A percentile compares a stretch with the other conserved stretches of the same genome.
Evolutionary conservation across 495 filamentous ascomycete genomes (phyloP).

Genomic region (Aspergillus sclerotiicarbonarius): DNA sequence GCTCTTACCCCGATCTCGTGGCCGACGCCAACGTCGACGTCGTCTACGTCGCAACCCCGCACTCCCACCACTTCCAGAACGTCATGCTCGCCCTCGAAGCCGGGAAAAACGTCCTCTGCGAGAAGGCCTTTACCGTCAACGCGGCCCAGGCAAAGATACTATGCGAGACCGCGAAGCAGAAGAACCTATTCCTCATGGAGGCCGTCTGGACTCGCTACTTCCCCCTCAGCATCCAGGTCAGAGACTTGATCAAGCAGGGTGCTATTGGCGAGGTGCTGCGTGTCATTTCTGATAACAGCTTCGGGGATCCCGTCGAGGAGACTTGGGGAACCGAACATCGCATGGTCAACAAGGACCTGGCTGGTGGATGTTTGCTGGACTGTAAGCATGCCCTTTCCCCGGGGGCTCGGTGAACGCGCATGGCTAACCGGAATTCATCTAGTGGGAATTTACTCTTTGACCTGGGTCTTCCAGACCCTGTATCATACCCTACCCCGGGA

Average conservation of each 20-base stretch:
- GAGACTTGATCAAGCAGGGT: conserved; percentile 65
- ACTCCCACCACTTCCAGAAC: conserved; percentile 95
- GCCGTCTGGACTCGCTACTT: conserved; percentile 95
- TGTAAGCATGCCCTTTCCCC: conserved; percentile 35
- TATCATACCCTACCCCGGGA: conserved; percentile 72
- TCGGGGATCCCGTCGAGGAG: conserved; percentile 49
- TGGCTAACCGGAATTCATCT: conserved; percentile 6
- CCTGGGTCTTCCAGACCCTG: conserved; percentile 90
- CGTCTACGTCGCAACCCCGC: conserved; percentile 90
- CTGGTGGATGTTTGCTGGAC: conserved; percentile 81
- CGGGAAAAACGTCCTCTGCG: conserved; percentile 86
- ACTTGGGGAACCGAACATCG: conserved; percentile 60
- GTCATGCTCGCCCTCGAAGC: conserved; percentile 76
- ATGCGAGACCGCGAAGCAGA: conserved; percentile 67
- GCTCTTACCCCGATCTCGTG: conserved; percentile 76
- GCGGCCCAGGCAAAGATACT: conserved; percentile 76
- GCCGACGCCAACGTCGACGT: conserved; percentile 78
- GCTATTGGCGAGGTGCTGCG: conserved; percentile 75
- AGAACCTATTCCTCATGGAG: conserved; percentile 94
- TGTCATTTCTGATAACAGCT: conserved; percentile 68
- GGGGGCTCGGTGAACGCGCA: not conserved
- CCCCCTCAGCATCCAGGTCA: conserved; percentile 73
- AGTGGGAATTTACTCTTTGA: conserved; percentile 87
- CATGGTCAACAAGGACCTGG: conserved; percentile 85
- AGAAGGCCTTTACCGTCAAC: conserved; percentile 92